A percentile compares a stretch with the other conserved stretches of the same genome.
Evolutionary conservation across 2,329 filamentous ascomycete species (phyloP).

Genomic region (Paecilomyces sp.): DNA sequence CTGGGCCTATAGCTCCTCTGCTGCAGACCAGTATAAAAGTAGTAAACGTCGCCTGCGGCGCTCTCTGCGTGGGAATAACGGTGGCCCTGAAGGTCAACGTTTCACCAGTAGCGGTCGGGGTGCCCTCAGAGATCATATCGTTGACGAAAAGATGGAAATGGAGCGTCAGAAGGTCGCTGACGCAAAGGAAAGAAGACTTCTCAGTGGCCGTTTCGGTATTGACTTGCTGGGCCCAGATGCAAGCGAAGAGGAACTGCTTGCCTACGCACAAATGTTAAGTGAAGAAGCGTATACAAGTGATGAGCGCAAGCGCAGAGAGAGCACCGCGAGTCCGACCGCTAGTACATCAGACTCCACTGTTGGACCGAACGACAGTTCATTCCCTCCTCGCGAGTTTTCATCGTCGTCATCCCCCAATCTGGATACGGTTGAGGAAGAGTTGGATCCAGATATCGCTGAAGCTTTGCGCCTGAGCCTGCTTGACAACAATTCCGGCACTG

Average conservation of each 20-base stretch:
- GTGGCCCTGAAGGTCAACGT: constrained; percentile 44
- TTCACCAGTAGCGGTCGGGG: constrained; percentile 59
- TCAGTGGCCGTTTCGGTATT: constrained; percentile 77
- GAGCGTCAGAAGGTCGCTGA: constrained; percentile 63
- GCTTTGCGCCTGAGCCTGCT: constrained; percentile 51
- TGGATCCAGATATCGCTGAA: constrained; percentile 55
- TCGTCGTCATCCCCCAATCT: constrained; percentile 30
- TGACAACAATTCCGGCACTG: constrained; percentile 19
- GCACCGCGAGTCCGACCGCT: constrained; percentile 29
- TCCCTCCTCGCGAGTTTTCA: constrained; percentile 21
- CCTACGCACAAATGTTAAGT: constrained; percentile 56
- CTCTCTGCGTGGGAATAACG: constrained; percentile 57
- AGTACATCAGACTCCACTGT: constrained; percentile 31
- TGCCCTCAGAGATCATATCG: constrained; percentile 73
- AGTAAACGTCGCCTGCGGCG: constrained; percentile 74
- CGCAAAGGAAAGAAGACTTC: constrained; percentile 59
- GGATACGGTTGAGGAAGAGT: constrained; percentile 39
- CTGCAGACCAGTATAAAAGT: constrained; percentile 63
- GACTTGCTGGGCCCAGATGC: constrained; percentile 56
- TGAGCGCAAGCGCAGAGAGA: constrained; percentile 39
- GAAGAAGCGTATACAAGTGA: constrained; percentile 51
- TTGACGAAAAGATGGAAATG: constrained; percentile 75
- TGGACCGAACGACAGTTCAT: constrained; percentile 22
- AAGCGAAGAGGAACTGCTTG: constrained; percentile 55
- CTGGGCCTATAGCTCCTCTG: constrained; percentile 86